Evolutionary conservation across 768 basidiomycete species (phyloP).

Genomic region (Lactifluus rugatus): DNA sequence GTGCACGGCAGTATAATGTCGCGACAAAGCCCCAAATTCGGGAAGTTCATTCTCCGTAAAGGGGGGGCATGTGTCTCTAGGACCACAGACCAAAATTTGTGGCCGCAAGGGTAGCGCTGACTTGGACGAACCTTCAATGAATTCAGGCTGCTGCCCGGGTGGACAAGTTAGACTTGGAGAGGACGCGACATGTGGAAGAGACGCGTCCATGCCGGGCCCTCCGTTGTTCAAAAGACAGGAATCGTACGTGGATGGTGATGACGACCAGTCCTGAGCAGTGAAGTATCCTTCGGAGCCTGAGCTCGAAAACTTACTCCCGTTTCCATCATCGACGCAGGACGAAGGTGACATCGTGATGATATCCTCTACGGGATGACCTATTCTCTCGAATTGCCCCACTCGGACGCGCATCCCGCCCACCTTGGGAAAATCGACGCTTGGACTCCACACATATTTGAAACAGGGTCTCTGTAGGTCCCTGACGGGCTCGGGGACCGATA

Average conservation of each 20-base stretch:
- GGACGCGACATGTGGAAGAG: background rate
- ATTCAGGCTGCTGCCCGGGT: background rate
- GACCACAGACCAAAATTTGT: background rate
- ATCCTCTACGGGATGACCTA: background rate
- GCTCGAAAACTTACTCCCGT: background rate
- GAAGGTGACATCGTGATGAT: background rate
- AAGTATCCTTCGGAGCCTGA: constrained; percentile 6
- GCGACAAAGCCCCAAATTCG: background rate
- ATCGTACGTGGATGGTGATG: background rate
- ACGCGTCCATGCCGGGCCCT: background rate
- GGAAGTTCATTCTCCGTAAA: background rate
- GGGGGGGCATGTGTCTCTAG: background rate
- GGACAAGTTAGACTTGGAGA: background rate
- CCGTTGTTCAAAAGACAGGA: background rate
- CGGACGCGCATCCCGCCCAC: constrained; percentile 14
- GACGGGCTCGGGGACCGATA: constrained; percentile 2
- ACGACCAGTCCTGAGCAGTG: constrained; percentile 6
- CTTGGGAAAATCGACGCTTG: constrained; percentile 1
- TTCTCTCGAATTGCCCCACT: constrained; percentile 10
- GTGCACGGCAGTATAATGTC: constrained; percentile 4
- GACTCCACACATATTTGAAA: constrained; percentile 1
- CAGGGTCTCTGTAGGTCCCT: background rate
- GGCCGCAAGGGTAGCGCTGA: background rate
- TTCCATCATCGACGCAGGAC: background rate
- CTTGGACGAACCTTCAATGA: constrained; percentile 9